A percentile compares a stretch with the other conserved stretches of the same genome.
These are phyloP conservation scores for Begonia masoniana DNA, from an alignment of 306 rosid species.

Conservation along the genomic window DNA sequence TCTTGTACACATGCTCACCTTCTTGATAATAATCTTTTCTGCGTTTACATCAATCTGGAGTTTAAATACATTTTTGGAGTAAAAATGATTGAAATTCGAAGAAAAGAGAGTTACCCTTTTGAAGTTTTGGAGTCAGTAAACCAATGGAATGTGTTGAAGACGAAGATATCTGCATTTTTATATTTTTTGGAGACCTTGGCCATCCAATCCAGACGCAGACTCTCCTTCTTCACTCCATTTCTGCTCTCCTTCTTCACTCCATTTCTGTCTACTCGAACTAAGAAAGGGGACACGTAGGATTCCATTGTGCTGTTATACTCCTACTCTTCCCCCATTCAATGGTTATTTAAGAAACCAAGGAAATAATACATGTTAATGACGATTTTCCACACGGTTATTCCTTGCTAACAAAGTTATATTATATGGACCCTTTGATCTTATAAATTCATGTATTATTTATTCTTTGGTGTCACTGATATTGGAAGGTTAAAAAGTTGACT, in stretches of 20 bases:
- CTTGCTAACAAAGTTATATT: no score
- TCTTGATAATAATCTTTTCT: slow-evolving; percentile 89
- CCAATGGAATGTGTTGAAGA: slow-evolving; percentile 98
- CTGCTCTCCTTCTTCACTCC: slow-evolving; percentile 54
- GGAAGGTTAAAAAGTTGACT: no score
- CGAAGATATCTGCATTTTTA: slow-evolving; percentile 63
- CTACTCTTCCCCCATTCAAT: no score
- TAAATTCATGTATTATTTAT: no score
- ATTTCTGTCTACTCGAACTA: slow-evolving; percentile 76
- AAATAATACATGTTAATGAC: no score
- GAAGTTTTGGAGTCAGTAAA: slow-evolving; percentile 96
- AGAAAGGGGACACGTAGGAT: slow-evolving; percentile 84
- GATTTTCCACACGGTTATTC: no score
- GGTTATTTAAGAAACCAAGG: no score
- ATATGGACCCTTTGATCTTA: no score
- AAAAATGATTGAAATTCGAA: background rate
- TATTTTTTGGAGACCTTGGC: slow-evolving; percentile 48
- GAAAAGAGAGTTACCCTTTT: slow-evolving; percentile 40
- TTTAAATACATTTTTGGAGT: background rate
- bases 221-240: slow-evolving; percentile 68
- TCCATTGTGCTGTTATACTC: slow-evolving; percentile 72
- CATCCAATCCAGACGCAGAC: slow-evolving; percentile 79
- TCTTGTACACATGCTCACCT: slow-evolving; percentile 72
- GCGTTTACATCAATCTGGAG: slow-evolving; percentile 6
- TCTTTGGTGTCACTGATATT: no score